Evolutionary conservation across 108 stramenopile species (phyloP).

Genomic region (Parietichytrium sp.): DNA sequence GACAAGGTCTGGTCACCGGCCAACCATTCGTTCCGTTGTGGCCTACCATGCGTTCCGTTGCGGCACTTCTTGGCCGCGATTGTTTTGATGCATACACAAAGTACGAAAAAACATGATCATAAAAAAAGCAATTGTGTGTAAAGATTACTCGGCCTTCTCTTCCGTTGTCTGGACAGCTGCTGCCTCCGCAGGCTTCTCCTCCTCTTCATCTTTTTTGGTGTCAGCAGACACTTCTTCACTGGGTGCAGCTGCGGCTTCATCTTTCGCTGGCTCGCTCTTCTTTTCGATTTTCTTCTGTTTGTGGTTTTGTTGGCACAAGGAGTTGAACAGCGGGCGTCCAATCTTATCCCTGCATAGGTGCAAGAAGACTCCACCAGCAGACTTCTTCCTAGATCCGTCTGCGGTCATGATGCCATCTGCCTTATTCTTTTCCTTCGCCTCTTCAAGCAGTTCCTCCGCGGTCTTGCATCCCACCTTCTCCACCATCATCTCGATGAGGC

Average conservation of each 20-base stretch:
- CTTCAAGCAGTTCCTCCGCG: background rate
- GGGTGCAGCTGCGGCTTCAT: background rate
- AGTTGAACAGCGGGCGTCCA: background rate
- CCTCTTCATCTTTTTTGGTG: background rate
- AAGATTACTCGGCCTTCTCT: background rate
- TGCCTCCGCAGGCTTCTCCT: background rate
- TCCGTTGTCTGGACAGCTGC: background rate
- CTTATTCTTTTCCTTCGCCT: background rate
- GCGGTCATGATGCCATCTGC: conserved; percentile 33
- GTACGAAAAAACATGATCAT: too few species aligned
- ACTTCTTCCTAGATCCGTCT: background rate
- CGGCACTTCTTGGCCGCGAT: too few species aligned
- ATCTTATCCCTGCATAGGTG: background rate
- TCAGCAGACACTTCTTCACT: too few species aligned
- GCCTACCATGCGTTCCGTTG: too few species aligned
- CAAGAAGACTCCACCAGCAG: conserved; percentile 16
- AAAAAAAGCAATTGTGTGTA: too few species aligned
- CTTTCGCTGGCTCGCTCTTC: background rate
- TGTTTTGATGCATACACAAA: too few species aligned
- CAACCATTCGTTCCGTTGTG: too few species aligned
- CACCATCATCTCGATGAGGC: background rate
- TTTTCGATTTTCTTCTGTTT: conserved; percentile 12
- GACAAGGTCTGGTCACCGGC: too few species aligned
- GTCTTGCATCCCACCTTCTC: conserved; percentile 8
- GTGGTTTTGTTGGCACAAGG: background rate